Conservation (phyloP, 2,329 filamentous ascomycete genomes). For the Penicillium freii region DNA sequence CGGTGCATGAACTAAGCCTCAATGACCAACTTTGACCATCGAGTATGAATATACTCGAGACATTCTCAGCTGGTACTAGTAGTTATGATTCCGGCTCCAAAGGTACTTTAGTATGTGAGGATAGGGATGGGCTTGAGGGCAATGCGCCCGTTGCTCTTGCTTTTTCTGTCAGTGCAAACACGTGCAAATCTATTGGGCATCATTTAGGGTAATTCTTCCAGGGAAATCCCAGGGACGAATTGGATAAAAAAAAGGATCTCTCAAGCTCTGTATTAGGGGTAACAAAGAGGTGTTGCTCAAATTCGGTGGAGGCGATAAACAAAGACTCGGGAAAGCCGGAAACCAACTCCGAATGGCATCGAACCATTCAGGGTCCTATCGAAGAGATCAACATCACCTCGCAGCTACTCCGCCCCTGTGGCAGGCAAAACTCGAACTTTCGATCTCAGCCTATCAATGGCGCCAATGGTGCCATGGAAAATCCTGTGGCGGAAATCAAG, state of each 20-base stretch:
- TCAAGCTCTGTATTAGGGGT: not conserved
- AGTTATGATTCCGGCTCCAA: not conserved
- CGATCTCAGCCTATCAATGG: not conserved
- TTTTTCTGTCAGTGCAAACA: not conserved
- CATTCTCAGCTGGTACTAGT: not conserved
- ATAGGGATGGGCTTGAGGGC: not conserved
- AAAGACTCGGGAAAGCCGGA: not conserved
- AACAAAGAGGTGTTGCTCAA: not conserved
- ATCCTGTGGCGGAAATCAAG: not conserved
- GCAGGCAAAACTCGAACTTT: not conserved
- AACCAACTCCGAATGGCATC: not conserved
- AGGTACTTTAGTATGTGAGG: not conserved
- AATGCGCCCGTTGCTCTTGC: not conserved
- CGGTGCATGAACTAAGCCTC: not conserved
- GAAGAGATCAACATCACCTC: not conserved
- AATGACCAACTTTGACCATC: not conserved
- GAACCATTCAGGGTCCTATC: not conserved
- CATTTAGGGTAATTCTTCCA: not conserved
- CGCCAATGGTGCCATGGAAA: not conserved
- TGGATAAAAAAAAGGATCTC: not conserved
- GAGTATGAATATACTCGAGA: not conserved
- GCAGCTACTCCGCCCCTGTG: not conserved
- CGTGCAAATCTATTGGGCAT: not conserved
- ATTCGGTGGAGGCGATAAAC: not conserved
- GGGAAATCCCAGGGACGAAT: not conserved